Evolutionary conservation across 2,329 filamentous ascomycete genomes (phyloP).

Genomic region (Venturia pyrina): DNA sequence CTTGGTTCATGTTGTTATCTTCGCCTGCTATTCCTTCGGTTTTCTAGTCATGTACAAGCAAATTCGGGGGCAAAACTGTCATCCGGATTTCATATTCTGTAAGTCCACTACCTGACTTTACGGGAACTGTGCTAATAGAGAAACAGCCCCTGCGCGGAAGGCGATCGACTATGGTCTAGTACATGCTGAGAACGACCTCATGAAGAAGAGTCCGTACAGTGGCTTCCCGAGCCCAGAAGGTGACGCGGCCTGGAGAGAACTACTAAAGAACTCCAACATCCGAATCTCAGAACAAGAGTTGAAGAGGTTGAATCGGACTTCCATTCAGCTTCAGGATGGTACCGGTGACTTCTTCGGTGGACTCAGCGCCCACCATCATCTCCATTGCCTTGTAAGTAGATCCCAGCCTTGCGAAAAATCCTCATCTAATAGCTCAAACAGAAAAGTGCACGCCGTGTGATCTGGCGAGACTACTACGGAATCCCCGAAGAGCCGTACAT

Average conservation of each 20-base stretch:
- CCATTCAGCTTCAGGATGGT: neutral
- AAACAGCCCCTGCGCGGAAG: too few relatives aligned
- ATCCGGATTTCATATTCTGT: too few relatives aligned
- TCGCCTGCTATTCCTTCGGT: too few relatives aligned
- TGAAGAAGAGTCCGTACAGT: neutral
- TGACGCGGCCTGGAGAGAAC: neutral
- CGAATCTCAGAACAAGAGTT: neutral
- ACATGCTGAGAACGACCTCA: too few relatives aligned
- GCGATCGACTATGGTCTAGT: too few relatives aligned
- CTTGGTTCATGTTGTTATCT: too few relatives aligned
- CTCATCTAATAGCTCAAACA: too few relatives aligned
- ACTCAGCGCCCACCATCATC: neutral
- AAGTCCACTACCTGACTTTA: too few relatives aligned
- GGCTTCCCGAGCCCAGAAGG: neutral
- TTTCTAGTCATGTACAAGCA: too few relatives aligned
- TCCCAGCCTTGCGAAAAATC: too few relatives aligned
- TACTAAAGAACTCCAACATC: neutral
- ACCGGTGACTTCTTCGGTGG: neutral
- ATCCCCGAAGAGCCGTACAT: neutral
- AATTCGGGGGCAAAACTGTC: too few relatives aligned
- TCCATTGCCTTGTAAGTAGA: neutral
- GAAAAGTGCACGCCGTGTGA: neutral
- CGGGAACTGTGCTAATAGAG: too few relatives aligned
- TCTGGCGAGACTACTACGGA: neutral
- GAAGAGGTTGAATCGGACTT: neutral